Evolutionary conservation across 176 grass and related monocot genomes (phyloP).

Genomic region (Oryza meridionalis): DNA sequence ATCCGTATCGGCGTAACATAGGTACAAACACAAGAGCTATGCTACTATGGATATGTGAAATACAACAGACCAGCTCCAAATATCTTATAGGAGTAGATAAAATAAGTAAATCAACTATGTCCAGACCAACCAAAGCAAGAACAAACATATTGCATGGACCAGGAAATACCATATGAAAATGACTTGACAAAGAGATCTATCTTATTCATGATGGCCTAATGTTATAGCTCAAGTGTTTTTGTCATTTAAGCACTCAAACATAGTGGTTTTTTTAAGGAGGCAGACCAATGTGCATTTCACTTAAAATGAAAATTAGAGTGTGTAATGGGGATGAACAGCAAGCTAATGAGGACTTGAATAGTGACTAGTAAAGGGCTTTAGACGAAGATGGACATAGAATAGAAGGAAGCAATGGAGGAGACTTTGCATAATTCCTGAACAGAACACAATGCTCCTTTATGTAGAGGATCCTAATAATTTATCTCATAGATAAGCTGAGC

Average conservation of each 20-base stretch:
- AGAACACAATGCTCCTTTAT: neutral
- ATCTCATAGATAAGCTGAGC: neutral
- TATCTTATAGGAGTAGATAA: neutral
- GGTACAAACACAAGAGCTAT: neutral
- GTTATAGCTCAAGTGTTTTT: neutral
- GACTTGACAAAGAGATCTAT: neutral
- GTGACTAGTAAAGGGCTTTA: neutral
- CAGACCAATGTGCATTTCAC: neutral
- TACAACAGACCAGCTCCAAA: slow-evolving; percentile 4
- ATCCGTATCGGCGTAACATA: no score
- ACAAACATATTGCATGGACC: neutral
- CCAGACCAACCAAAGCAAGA: neutral
- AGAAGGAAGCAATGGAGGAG: neutral
- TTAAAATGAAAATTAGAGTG: neutral
- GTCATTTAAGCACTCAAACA: neutral
- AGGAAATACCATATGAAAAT: neutral
- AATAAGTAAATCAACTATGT: slow-evolving; percentile 26
- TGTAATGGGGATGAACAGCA: neutral
- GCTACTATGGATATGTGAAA: slow-evolving; percentile 4
- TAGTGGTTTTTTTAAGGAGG: neutral
- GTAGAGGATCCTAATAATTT: neutral
- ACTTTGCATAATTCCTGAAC: neutral
- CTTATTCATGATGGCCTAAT: neutral
- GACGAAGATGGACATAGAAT: neutral
- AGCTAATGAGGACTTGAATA: neutral